Conservation (phyloP, 345 rosid species). For the Euphorbia pulcherrima region DNA sequence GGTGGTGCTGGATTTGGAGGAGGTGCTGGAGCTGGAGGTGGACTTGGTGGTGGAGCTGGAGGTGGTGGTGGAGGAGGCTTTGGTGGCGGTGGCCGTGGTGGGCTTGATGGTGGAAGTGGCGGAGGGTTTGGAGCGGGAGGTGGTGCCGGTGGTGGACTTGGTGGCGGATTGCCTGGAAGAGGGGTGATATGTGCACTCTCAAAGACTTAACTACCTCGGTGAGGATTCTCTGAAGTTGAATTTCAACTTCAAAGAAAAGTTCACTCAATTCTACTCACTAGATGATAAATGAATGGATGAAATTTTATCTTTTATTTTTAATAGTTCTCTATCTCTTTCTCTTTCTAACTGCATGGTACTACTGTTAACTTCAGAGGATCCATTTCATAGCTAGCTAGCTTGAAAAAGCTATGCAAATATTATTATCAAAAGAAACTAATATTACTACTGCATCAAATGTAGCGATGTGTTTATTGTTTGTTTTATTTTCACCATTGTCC, state of each 20-base stretch:
- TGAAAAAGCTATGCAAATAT: no score
- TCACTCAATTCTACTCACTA: no score
- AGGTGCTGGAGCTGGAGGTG: slow-evolving; percentile 12
- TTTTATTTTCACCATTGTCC: not conserved
- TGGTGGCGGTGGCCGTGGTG: slow-evolving; percentile 7
- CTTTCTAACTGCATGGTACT: no score
- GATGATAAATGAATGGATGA: no score
- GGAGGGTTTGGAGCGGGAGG: slow-evolving; percentile 14
- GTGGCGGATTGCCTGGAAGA: slow-evolving; percentile 11
- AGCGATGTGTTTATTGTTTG: not conserved
- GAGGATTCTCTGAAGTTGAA: no score
- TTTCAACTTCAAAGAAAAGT: no score
- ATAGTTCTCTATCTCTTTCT: no score
- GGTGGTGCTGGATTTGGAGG: slow-evolving; percentile 11
- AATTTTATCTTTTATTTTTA: no score
- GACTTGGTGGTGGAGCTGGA: slow-evolving; percentile 3
- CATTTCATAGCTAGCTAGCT: no score
- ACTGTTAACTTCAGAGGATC: no score
- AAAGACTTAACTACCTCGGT: no score
- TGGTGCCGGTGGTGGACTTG: slow-evolving; percentile 10
- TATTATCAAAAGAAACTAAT: not conserved
- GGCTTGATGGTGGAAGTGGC: slow-evolving; percentile 14
- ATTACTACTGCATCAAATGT: not conserved
- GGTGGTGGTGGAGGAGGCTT: slow-evolving; percentile 4
- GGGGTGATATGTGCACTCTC: not conserved